A percentile compares a stretch with the other conserved stretches of the same genome.
Conservation (phyloP, 441 rosid species). For the Gossypium trilobum region DNA sequence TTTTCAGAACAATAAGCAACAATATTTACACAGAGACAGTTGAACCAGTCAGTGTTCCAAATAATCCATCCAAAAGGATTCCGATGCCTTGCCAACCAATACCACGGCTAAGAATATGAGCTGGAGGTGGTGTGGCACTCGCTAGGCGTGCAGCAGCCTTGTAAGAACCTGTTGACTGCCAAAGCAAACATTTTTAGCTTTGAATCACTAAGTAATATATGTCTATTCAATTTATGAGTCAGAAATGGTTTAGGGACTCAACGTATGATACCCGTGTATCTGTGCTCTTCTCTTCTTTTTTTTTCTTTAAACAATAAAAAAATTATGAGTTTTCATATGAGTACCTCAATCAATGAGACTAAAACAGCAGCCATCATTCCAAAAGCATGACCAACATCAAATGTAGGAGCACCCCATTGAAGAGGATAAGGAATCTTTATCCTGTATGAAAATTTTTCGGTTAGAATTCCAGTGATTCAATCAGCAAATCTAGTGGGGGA, state of each 20-base stretch:
- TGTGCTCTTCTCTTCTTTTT: too few relatives aligned
- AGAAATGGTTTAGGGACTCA: too few relatives aligned
- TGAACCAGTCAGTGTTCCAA: conserved; percentile 76
- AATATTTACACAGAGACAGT: conserved; percentile 69
- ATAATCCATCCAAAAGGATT: conserved; percentile 73
- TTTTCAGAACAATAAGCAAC: neutral
- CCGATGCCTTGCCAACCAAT: conserved; percentile 99
- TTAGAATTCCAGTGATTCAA: neutral
- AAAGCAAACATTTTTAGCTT: conserved; percentile 15
- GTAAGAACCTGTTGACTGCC: conserved; percentile 93
- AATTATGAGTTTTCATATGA: neutral
- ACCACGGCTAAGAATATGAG: conserved; percentile 96
- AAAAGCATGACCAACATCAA: conserved; percentile 96
- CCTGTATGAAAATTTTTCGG: conserved; percentile 33
- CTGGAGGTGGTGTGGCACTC: conserved; percentile 98
- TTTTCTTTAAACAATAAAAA: too few relatives aligned
- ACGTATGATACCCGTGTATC: too few relatives aligned
- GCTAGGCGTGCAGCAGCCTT: conserved; percentile 92
- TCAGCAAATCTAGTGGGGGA: neutral
- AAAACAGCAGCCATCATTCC: conserved; percentile 98
- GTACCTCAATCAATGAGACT: conserved; percentile 89
- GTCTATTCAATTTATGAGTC: neutral
- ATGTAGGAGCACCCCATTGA: conserved; percentile 98
- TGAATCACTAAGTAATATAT: conserved; percentile 3
- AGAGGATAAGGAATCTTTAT: conserved; percentile 96